A percentile compares a stretch with the other conserved stretches of the same genome.
Evolutionary conservation across 2,329 filamentous ascomycete genomes (phyloP).

Genomic region (Hypoxylon sp.): DNA sequence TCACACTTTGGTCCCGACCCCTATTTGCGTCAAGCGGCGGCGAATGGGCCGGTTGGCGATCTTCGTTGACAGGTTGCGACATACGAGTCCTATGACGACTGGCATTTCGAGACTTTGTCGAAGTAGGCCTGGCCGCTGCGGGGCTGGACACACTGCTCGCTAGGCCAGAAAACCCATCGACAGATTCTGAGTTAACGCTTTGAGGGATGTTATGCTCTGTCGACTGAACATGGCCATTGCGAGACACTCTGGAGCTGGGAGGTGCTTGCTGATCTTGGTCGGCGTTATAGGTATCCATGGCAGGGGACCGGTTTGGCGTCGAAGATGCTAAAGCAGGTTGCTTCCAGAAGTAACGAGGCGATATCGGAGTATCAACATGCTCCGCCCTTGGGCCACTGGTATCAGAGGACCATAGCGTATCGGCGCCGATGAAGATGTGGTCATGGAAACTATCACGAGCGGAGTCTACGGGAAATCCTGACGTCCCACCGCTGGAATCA

Average conservation of each 20-base stretch:
- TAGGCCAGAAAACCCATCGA: conserved; percentile 7
- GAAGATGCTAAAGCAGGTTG: not conserved
- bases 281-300: not conserved
- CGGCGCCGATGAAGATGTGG: not conserved
- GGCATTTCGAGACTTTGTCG: conserved; percentile 49
- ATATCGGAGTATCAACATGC: conserved; percentile 9
- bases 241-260: not conserved
- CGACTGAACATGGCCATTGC: not conserved
- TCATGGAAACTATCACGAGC: not conserved
- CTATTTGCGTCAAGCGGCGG: not conserved
- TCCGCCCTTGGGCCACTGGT: not conserved
- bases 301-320: not conserved
- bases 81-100: conserved; percentile 37
- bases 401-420: not conserved
- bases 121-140: conserved; percentile 32
- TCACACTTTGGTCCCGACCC: not conserved
- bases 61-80: not conserved
- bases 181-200: conserved; percentile 1
- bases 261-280: conserved; percentile 4
- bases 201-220: not conserved
- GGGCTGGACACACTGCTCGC: not conserved
- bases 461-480: not conserved
- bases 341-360: conserved; percentile 19
- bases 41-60: conserved; percentile 1
- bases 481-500: not conserved